A percentile compares a stretch with the other conserved stretches of the same genome.
Conservation (phyloP, 306 rosid species). For the Macrotyloma uniflorum region DNA sequence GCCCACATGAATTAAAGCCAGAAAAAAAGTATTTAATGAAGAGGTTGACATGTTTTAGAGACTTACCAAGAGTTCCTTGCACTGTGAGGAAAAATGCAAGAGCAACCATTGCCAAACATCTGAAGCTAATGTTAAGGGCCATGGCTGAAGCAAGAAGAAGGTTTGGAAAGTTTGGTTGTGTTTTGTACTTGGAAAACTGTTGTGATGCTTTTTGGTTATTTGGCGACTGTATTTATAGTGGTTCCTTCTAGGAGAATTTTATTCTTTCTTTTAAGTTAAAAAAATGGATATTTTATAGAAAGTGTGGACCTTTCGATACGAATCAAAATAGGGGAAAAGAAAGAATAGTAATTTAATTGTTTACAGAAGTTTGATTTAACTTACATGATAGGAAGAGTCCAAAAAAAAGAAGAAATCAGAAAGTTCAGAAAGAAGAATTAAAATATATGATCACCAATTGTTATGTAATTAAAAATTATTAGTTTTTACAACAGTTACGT, state of each 20-base stretch:
- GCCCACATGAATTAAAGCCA: neutral
- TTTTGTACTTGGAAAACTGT: neutral
- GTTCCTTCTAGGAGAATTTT: neutral
- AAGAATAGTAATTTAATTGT: neutral
- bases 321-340: neutral
- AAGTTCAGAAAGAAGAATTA: neutral
- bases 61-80: slow-evolving; percentile 60
- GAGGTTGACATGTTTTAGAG: neutral
- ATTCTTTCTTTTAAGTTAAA: neutral
- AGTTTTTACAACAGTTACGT: no score
- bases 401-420: neutral
- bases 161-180: slow-evolving; percentile 10
- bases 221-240: slow-evolving; percentile 33
- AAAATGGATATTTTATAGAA: neutral
- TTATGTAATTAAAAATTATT: no score
- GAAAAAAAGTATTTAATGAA: neutral
- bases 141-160: slow-evolving; percentile 22
- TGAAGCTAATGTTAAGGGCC: slow-evolving; percentile 55
- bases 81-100: slow-evolving; percentile 47
- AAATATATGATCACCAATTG: neutral
- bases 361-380: neutral
- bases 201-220: slow-evolving; percentile 1
- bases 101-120: slow-evolving; percentile 37
- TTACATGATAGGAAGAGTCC: neutral
- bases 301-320: slow-evolving; percentile 11